These are phyloP conservation scores for Sergeia podlipaevii DNA, from an alignment of 208 protist genomes.

Conservation along the genomic window DNA sequence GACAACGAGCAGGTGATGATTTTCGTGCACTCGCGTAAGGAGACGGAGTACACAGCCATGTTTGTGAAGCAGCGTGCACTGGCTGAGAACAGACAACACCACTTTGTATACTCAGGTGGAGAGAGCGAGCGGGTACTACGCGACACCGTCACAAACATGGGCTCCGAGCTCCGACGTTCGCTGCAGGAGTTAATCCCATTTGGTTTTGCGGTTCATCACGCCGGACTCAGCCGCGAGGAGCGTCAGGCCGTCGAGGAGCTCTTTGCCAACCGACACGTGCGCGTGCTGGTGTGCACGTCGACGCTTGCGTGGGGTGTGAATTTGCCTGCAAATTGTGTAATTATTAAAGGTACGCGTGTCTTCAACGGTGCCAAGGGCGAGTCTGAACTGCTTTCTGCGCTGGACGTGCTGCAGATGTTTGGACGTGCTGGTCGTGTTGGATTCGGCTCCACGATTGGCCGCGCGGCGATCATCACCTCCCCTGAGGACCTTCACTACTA, in stretches of 20 bases:
- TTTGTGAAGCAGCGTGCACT: constrained; percentile 88
- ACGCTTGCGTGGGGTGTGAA: constrained; percentile 99
- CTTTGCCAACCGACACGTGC: constrained; percentile 96
- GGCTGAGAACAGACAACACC: constrained; percentile 84
- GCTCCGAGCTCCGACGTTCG: constrained; percentile 27
- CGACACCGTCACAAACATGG: constrained; percentile 33
- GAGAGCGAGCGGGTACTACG: constrained; percentile 81
- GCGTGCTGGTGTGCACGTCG: constrained; percentile 98
- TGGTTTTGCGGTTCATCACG: constrained; percentile 99
- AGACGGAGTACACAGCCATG: constrained; percentile 96
- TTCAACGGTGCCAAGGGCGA: constrained; percentile 96
- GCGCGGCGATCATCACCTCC: constrained; percentile 97
- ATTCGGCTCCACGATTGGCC: constrained; percentile 92
- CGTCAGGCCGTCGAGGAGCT: constrained; percentile 96
- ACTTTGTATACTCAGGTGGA: constrained; percentile 88
- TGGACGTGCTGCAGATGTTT: constrained; percentile 99
- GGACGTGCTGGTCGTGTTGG: constrained; percentile 97
- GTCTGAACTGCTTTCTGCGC: constrained; percentile 93
- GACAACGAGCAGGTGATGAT: constrained; percentile 96
- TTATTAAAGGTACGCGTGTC: constrained; percentile 99
- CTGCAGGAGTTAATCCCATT: constrained; percentile 87
- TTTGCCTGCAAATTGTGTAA: constrained; percentile 99
- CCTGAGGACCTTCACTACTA: constrained; percentile 98
- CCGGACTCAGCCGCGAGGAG: constrained; percentile 96
- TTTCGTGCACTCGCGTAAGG: constrained; percentile 99